phyloP scores from a whole-genome alignment of 225 moss, liverwort and hornwort species.

The Antitrichia curtipendula region DNA sequence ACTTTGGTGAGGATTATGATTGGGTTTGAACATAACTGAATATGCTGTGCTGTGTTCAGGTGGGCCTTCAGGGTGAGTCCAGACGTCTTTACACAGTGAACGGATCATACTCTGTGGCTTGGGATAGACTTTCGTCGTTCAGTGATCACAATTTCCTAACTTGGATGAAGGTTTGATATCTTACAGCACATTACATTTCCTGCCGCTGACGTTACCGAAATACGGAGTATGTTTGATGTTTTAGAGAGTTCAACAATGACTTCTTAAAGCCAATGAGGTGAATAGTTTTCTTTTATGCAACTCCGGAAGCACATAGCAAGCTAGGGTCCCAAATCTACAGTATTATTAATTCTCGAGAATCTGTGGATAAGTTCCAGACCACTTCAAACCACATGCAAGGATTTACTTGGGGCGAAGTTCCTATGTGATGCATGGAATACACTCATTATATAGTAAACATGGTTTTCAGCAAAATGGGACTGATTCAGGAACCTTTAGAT shows the following conservation, averaged over 20 bases:
- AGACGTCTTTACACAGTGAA: conserved; percentile 18
- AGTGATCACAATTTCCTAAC: conserved; percentile 23
- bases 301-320: not conserved
- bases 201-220: not conserved
- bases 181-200: not conserved
- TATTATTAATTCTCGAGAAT: not conserved
- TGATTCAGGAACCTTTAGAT: not conserved
- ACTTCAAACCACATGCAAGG: not conserved
- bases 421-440: not conserved
- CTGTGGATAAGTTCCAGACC: not conserved
- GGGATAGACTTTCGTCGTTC: conserved; percentile 27
- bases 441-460: too few species aligned
- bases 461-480: not conserved
- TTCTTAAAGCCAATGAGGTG: not conserved
- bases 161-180: conserved; percentile 68
- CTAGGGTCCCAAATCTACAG: not conserved
- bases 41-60: conserved; percentile 14
- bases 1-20: not conserved
- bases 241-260: not conserved
- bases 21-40: not conserved
- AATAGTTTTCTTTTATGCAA: not conserved
- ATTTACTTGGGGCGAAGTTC: not conserved
- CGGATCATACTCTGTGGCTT: conserved; percentile 32
- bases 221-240: not conserved
- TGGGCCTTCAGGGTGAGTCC: conserved; percentile 66